Evolutionary conservation across 495 filamentous ascomycete genomes (phyloP).

Genomic region (Hyaloscypha hepaticicola): DNA sequence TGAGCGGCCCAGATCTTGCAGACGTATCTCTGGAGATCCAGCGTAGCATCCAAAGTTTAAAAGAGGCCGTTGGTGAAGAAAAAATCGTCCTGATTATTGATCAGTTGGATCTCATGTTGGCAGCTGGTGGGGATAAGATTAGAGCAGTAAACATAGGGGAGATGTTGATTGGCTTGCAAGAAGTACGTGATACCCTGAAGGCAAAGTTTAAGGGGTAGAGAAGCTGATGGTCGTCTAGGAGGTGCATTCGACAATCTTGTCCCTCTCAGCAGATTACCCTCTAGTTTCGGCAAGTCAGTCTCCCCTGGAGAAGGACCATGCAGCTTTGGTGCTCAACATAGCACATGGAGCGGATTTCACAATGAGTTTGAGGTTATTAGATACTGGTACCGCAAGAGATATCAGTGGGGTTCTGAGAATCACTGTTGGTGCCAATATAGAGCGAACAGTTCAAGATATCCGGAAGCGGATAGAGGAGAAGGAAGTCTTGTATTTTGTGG

Average conservation of each 20-base stretch:
- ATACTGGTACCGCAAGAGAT: conserved; percentile 84
- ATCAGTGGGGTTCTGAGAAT: conserved; percentile 87
- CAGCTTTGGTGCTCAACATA: conserved; percentile 63
- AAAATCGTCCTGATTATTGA: conserved; percentile 53
- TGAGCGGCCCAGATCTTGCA: conserved; percentile 16
- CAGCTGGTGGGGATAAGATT: conserved; percentile 38
- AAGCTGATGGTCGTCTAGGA: conserved; percentile 21
- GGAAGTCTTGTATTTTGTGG: conserved; percentile 80
- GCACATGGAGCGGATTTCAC: conserved; percentile 72
- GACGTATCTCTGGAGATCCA: conserved; percentile 33
- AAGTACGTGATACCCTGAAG: conserved; percentile 42
- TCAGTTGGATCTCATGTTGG: conserved; percentile 55
- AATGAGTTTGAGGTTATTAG: conserved; percentile 69
- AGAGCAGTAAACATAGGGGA: conserved; percentile 37
- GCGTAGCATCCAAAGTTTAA: conserved; percentile 35
- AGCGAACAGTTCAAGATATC: conserved; percentile 27
- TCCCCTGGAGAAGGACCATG: conserved; percentile 67
- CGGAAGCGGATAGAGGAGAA: conserved; percentile 48
- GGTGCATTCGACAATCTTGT: conserved; percentile 54
- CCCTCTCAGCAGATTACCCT: conserved; percentile 67
- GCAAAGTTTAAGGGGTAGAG: background rate
- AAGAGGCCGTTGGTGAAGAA: conserved; percentile 10
- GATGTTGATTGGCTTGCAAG: conserved; percentile 49
- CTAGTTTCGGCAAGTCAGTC: conserved; percentile 58
- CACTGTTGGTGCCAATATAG: conserved; percentile 48